Evolutionary conservation across 2,329 filamentous ascomycete species (phyloP).

Genomic region (Botrytis pseudocinerea): DNA sequence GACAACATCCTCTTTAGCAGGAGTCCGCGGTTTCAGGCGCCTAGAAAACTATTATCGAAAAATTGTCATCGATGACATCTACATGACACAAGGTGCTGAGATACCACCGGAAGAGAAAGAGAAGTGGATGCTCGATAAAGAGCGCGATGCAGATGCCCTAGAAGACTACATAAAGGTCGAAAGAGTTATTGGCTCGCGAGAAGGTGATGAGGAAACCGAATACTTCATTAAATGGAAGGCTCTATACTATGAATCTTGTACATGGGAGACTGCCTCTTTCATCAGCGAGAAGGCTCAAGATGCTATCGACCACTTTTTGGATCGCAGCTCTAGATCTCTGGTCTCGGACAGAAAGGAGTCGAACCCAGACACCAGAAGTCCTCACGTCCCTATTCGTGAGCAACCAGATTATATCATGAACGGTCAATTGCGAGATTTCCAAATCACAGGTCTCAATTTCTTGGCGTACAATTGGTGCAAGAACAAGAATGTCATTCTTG

Average conservation of each 20-base stretch:
- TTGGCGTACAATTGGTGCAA: slow-evolving; percentile 94
- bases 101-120: slow-evolving; percentile 83
- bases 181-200: slow-evolving; percentile 80
- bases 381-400: slow-evolving; percentile 69
- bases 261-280: slow-evolving; percentile 81
- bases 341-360: slow-evolving; percentile 76
- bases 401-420: slow-evolving; percentile 84
- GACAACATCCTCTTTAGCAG: slow-evolving; percentile 68
- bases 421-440: slow-evolving; percentile 87
- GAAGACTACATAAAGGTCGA: slow-evolving; percentile 92
- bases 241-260: slow-evolving; percentile 88
- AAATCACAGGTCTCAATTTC: slow-evolving; percentile 92
- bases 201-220: slow-evolving; percentile 77
- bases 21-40: slow-evolving; percentile 81
- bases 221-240: slow-evolving; percentile 98
- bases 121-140: slow-evolving; percentile 92
- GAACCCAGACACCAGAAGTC: slow-evolving; percentile 71
- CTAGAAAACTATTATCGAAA: slow-evolving; percentile 95
- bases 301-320: slow-evolving; percentile 88
- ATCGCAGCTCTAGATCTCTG: slow-evolving; percentile 79
- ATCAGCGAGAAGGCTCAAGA: slow-evolving; percentile 78
- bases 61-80: slow-evolving; percentile 75
- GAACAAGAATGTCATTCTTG: slow-evolving; percentile 92
- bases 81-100: slow-evolving; percentile 71
- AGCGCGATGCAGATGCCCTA: slow-evolving; percentile 83